These are phyloP conservation scores for Asterophora parasitica DNA, from an alignment of 768 basidiomycete genomes.

Conservation along the genomic window DNA sequence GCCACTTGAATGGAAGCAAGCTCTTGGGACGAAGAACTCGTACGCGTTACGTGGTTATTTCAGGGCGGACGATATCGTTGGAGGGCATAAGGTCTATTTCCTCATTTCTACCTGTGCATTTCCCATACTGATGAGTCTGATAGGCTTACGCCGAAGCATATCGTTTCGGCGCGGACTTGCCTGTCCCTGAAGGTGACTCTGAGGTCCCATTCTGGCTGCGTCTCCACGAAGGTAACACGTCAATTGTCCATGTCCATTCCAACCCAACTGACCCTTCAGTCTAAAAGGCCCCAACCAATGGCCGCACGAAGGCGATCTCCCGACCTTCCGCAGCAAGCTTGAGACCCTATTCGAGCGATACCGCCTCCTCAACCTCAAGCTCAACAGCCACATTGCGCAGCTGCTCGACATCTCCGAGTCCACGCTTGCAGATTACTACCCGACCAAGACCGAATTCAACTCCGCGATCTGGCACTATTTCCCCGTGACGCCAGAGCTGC, in stretches of 20 bases:
- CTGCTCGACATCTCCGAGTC: slow-evolving; percentile 19
- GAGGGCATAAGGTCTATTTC: slow-evolving; percentile 20
- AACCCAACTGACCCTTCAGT: neutral
- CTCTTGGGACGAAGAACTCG: slow-evolving; percentile 21
- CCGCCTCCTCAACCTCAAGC: slow-evolving; percentile 21
- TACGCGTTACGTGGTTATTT: slow-evolving; percentile 23
- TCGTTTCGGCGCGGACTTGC: slow-evolving; percentile 24
- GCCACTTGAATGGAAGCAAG: slow-evolving; percentile 23
- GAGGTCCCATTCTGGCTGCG: slow-evolving; percentile 26
- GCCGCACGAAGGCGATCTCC: slow-evolving; percentile 22
- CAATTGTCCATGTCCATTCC: neutral
- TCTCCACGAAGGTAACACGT: slow-evolving; percentile 21
- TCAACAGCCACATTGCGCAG: slow-evolving; percentile 25
- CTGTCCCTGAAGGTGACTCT: slow-evolving; percentile 14
- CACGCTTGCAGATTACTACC: slow-evolving; percentile 22
- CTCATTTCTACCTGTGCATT: neutral
- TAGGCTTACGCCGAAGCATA: slow-evolving; percentile 27
- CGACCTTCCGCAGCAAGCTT: slow-evolving; percentile 22
- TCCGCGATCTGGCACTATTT: slow-evolving; percentile 28
- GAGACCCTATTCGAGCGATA: slow-evolving; percentile 24
- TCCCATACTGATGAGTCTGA: neutral
- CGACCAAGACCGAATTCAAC: slow-evolving; percentile 22
- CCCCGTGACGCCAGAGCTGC: slow-evolving; percentile 19
- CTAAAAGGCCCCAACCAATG: slow-evolving; percentile 26
- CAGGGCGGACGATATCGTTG: slow-evolving; percentile 21